phyloP scores from a whole-genome alignment of 2,329 filamentous ascomycete genomes.

The Dothideomycetidae sp. region DNA sequence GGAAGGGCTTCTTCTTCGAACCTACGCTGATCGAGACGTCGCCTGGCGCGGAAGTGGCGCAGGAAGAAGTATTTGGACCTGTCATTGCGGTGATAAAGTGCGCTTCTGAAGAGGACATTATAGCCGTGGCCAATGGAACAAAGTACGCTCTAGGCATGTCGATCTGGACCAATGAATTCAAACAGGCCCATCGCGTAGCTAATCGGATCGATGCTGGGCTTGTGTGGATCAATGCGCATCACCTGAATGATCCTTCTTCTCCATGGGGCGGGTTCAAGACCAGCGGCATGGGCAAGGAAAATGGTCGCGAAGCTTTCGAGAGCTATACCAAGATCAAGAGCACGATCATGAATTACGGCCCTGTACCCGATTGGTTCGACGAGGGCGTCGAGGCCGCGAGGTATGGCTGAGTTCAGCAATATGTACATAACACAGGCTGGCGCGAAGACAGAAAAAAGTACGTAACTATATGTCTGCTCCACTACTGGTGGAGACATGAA shows the following conservation, averaged over 20 bases:
- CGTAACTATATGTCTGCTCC: too few species aligned
- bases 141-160: constrained; percentile 38
- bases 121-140: constrained; percentile 35
- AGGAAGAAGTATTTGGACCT: constrained; percentile 32
- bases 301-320: constrained; percentile 38
- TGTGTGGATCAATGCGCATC: constrained; percentile 40
- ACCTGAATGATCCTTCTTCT: constrained; percentile 57
- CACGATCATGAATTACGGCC: constrained; percentile 55
- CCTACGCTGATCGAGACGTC: constrained; percentile 16
- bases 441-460: too few species aligned
- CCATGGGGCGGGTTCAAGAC: constrained; percentile 53
- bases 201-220: constrained; percentile 30
- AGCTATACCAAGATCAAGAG: constrained; percentile 43
- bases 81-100: constrained; percentile 36
- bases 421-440: too few species aligned
- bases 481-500: too few species aligned
- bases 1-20: constrained; percentile 14
- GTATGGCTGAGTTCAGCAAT: constrained; percentile 50
- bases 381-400: constrained; percentile 43
- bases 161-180: constrained; percentile 37
- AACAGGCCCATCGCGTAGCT: constrained; percentile 21
- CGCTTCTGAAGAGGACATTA: constrained; percentile 32
- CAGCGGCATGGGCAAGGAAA: constrained; percentile 57
- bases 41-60: constrained; percentile 14
- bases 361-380: constrained; percentile 53